Conservation (phyloP, 2,329 filamentous ascomycete species). For the Bertia moriformis region DNA sequence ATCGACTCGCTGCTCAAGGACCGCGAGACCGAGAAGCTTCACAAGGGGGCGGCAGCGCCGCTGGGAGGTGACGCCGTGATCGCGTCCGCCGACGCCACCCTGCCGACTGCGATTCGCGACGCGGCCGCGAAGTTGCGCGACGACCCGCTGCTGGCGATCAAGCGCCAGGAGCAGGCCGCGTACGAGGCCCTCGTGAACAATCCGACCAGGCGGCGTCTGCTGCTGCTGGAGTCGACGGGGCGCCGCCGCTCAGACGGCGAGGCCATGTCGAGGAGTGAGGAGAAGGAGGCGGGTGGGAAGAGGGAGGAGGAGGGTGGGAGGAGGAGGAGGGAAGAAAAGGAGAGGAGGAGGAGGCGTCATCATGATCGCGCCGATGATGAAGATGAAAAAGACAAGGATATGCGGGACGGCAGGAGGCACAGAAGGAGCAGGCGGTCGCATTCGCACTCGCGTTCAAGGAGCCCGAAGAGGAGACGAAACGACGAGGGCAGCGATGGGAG, state of each 20-base stretch:
- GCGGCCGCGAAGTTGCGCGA: conserved; percentile 75
- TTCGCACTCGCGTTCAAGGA: too few relatives aligned
- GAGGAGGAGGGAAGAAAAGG: conserved; percentile 21
- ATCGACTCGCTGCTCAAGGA: conserved; percentile 75
- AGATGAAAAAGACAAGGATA: too few relatives aligned
- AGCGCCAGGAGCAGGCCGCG: conserved; percentile 73
- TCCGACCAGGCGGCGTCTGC: conserved; percentile 49
- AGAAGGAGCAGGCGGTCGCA: too few relatives aligned
- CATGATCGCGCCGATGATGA: too few relatives aligned
- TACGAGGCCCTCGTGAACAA: conserved; percentile 72
- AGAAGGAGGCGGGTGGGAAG: conserved; percentile 22
- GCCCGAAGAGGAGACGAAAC: too few relatives aligned
- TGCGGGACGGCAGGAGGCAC: too few relatives aligned
- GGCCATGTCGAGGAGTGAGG: conserved; percentile 14
- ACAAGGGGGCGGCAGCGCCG: conserved; percentile 27
- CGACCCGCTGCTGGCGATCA: conserved; percentile 85
- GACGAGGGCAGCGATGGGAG: too few relatives aligned
- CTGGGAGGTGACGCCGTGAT: too few relatives aligned
- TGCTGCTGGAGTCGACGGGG: conserved; percentile 40
- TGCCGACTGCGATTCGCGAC: conserved; percentile 64
- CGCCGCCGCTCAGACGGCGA: conserved; percentile 18
- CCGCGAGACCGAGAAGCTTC: conserved; percentile 67
- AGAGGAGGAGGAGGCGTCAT: conserved; percentile 23
- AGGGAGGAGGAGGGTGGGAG: conserved; percentile 28
- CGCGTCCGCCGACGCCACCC: conserved; percentile 54